Base-by-base conservation (phyloP, 768 basidiomycete genomes). In the Crucibulum laeve region DNA sequence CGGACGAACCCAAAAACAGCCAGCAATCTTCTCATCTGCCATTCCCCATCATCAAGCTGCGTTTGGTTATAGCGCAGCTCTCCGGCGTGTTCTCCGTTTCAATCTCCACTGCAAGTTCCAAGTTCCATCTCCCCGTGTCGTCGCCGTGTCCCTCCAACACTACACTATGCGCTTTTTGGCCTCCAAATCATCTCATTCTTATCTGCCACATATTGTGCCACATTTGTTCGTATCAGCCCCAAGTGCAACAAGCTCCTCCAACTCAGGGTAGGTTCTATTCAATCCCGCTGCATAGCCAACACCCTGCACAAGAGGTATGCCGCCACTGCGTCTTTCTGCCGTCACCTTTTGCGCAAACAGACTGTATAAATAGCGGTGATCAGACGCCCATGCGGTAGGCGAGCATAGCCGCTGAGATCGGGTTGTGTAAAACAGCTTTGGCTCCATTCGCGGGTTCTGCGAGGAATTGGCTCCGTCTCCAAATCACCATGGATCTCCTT, bases 121-220 rank as follows among this genome's bases (percentile, higher is more conserved):
- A 30, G 28, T 15, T 30, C 22, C 17, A 15, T 30, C 4, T 4
- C 19, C 26, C 15, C 15, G 15, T 15, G 15, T n/a, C 36, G 7
- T 18, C 36, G 36, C 14, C 36, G 21, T 22, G 8, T 18, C 13
- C 21, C 21, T 18, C 8, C 8, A 14, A 8, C 39, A 47, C 25
- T 21, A 8, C 24, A 15, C 41, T 48, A 37, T 43, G 47, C 43
- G 42, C 32, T 44, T 22, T 23, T 42, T 43, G 47, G 47, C 36
- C 15, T 32, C 28, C 28, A 32, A 32, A 21, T 37, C 36, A 37
- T 10, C 7, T n/a, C 13, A 8, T 10, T 22, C 13, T 37, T 37
- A n/a, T 37, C 14, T 37, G 10, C 21, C 21, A n/a, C 14, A 37
- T 37, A 7, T 8, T 37, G 7, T 22, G 8, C 21, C 21, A 7